A percentile compares a stretch with the other conserved stretches of the same genome.
These are phyloP conservation scores for Aspergillus udagawae DNA, from an alignment of 2,329 filamentous ascomycete species.

Conservation along the genomic window DNA sequence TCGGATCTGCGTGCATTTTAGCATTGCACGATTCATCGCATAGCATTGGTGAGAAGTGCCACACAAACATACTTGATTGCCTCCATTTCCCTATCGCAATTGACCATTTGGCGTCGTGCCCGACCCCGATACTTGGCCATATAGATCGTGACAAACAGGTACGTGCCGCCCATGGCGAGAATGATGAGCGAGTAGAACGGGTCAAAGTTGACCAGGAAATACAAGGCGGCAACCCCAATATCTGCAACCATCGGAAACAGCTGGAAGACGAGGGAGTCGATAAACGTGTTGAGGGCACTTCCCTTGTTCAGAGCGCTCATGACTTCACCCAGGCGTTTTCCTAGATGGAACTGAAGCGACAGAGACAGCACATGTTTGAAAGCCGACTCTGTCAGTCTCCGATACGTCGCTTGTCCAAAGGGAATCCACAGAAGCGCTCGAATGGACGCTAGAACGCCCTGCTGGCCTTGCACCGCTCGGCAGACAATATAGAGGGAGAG, in stretches of 20 bases:
- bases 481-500: slow-evolving; percentile 71
- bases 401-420: slow-evolving; percentile 88
- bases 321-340: slow-evolving; percentile 50
- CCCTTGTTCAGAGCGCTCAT: slow-evolving; percentile 49
- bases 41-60: no score
- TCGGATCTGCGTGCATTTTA: slow-evolving; percentile 58
- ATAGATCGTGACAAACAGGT: slow-evolving; percentile 50
- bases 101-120: slow-evolving; percentile 84
- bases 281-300: slow-evolving; percentile 47
- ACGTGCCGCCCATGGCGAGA: slow-evolving; percentile 51
- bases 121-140: slow-evolving; percentile 78
- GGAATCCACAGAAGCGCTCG: slow-evolving; percentile 89
- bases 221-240: slow-evolving; percentile 56
- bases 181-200: slow-evolving; percentile 58
- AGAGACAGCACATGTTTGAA: slow-evolving; percentile 93
- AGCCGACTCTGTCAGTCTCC: slow-evolving; percentile 80
- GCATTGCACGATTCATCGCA: no score
- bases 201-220: slow-evolving; percentile 58
- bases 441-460: slow-evolving; percentile 73
- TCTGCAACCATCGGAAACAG: slow-evolving; percentile 60
- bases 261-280: slow-evolving; percentile 63
- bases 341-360: slow-evolving; percentile 57
- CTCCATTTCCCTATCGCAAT: slow-evolving; percentile 85
- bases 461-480: slow-evolving; percentile 76
- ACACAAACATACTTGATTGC: slow-evolving; percentile 67